Conservation (phyloP, 805 yeast genomes). For the Starmera dryadoides region DNA sequence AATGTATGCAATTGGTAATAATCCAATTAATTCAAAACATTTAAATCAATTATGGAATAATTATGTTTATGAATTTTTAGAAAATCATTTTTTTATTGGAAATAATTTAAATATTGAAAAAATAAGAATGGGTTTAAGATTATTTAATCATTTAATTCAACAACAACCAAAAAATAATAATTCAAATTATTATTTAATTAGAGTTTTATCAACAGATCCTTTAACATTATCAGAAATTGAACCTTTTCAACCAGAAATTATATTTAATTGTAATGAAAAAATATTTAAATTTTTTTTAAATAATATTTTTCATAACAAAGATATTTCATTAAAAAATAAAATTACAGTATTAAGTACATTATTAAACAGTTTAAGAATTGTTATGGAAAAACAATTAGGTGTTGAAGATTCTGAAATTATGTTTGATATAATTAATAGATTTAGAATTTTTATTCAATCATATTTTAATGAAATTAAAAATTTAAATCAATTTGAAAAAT, state of each 20-base stretch:
- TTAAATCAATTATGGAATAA: neutral
- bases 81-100: neutral
- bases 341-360: neutral
- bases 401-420: no score
- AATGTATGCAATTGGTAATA: conserved; percentile 6
- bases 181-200: neutral
- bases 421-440: neutral
- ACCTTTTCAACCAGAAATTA: conserved; percentile 1
- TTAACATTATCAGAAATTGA: conserved; percentile 8
- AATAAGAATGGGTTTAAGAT: neutral
- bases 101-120: neutral
- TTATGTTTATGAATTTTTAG: neutral
- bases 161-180: neutral
- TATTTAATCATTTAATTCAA: neutral
- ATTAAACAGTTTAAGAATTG: neutral
- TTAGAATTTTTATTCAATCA: conserved; percentile 2
- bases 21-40: conserved; percentile 1
- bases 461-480: neutral
- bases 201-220: conserved; percentile 2
- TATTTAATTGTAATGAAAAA: conserved; percentile 1
- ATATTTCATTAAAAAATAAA: neutral
- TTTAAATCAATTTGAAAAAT: neutral
- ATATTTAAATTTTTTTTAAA: neutral
- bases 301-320: neutral
- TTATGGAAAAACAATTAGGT: neutral